A percentile compares a stretch with the other conserved stretches of the same genome.
phyloP scores from a whole-genome alignment of 257 asterid species.

The Solanum ossicruentum region DNA sequence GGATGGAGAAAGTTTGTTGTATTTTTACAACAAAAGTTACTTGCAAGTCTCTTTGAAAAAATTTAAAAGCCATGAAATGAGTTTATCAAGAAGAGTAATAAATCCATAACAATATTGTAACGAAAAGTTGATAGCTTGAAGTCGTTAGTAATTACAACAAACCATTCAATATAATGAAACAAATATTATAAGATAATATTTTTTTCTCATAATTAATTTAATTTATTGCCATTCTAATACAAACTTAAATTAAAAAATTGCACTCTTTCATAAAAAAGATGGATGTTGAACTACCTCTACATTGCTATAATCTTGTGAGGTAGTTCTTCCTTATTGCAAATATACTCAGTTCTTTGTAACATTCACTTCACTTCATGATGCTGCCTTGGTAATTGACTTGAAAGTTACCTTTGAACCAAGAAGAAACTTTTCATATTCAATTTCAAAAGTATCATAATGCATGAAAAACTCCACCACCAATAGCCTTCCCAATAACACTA shows the following conservation, averaged over 20 bases:
- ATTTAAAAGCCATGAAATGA: too few species aligned
- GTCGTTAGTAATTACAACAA: too few species aligned
- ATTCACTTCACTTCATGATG: neutral
- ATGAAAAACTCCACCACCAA: conserved; percentile 14
- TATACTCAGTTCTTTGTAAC: neutral
- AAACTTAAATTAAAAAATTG: neutral
- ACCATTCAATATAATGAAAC: neutral
- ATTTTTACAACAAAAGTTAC: too few species aligned
- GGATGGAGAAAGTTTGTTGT: too few species aligned
- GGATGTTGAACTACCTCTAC: neutral
- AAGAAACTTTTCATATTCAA: neutral
- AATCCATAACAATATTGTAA: too few species aligned
- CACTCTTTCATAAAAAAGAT: neutral
- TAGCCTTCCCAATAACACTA: conserved; percentile 7
- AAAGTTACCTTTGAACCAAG: conserved; percentile 44
- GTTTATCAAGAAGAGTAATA: too few species aligned
- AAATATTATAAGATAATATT: neutral
- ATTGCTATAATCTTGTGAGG: neutral
- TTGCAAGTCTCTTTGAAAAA: too few species aligned
- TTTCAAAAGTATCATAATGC: conserved; percentile 8
- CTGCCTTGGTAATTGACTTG: conserved; percentile 27
- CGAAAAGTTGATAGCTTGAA: too few species aligned
- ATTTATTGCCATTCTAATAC: neutral
- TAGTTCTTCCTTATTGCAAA: conserved; percentile 7
- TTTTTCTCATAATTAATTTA: neutral